Base-by-base conservation (phyloP, 352 stramenopile genomes). In the Phytophthora citrophthora region DNA sequence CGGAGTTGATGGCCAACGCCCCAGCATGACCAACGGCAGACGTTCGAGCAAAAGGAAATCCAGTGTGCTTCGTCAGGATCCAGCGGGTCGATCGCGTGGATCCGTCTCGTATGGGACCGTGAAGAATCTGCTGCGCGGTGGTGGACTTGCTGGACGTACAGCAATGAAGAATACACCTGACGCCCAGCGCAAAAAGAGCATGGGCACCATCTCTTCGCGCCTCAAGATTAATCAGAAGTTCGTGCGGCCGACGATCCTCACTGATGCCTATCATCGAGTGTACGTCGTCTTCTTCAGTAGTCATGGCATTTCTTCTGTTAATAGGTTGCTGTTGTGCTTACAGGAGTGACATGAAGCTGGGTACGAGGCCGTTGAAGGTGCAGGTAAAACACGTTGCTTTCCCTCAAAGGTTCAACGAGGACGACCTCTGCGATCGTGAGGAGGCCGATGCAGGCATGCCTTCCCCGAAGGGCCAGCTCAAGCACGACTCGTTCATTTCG, bases 281-380 rank as follows among this genome's bases (percentile, higher is more conserved):
- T 90, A 86, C 57, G 79, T 81, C 20, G 26, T 53, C 0, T 11
- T 5, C n/a, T 40, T n/a, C 32, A 40, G 5, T n/a, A 2, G 4
- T 38, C 27, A 31, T 55, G 24, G 12, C 11, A 8, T 1, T 20
- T 43, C 12, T 9, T 34, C 16, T 12, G 18, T 38, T 68, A 61
- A 56, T 34, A 34, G 2, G 29, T 13, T 34, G 32, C 0, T 59
- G 20, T 18, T 36, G 5, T 43, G 94, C 29, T 9, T 32, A 32
- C 29, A 90, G 83, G 80, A 91, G 78, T 61, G 73, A 64, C 36
- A 93, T 93, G 83, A 86, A 85, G 49, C 72, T 93, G 12, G 83
- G 83, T 3, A 90, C 82, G 15, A 86, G 72, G 13, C 74, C 79
- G 1, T 70, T 89, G 61, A 70, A 65, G 12, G 50, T 66, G 40